Conservation (phyloP, 2,329 filamentous ascomycete species). For the Monascus ruber region DNA sequence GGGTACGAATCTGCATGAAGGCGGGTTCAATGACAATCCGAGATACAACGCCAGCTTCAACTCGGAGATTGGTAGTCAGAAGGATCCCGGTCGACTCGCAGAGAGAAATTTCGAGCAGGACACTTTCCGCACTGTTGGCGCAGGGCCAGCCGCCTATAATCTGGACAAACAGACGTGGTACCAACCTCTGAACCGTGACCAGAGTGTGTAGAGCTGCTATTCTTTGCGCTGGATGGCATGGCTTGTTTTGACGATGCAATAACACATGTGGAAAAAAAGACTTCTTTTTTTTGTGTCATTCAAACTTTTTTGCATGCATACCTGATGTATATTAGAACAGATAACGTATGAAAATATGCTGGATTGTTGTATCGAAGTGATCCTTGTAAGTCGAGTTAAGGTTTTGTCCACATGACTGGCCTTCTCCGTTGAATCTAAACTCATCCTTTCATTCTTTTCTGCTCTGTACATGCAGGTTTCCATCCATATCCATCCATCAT, state of each 20-base stretch:
- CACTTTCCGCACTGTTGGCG: constrained; percentile 5
- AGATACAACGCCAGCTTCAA: constrained; percentile 41
- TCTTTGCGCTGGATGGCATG: no score
- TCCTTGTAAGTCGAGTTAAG: no score
- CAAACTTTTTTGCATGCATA: background rate
- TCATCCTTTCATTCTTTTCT: background rate
- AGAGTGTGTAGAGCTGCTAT: constrained; percentile 13
- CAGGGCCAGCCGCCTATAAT: background rate
- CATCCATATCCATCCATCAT: no score
- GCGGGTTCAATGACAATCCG: constrained; percentile 30
- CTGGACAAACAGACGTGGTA: constrained; percentile 13
- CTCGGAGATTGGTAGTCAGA: constrained; percentile 41
- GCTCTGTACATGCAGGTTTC: no score
- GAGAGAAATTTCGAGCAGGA: constrained; percentile 23
- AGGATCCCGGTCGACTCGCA: constrained; percentile 45
- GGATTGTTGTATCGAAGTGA: no score
- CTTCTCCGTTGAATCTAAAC: background rate
- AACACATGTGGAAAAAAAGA: background rate
- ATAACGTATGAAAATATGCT: background rate
- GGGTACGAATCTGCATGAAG: constrained; percentile 41
- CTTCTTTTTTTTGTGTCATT: constrained; percentile 1
- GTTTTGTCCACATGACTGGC: no score
- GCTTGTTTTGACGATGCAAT: no score
- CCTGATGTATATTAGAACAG: background rate
- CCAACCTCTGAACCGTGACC: constrained; percentile 15